phyloP scores from a whole-genome alignment of 2,329 filamentous ascomycete species.

The Westerdykella ornata region DNA sequence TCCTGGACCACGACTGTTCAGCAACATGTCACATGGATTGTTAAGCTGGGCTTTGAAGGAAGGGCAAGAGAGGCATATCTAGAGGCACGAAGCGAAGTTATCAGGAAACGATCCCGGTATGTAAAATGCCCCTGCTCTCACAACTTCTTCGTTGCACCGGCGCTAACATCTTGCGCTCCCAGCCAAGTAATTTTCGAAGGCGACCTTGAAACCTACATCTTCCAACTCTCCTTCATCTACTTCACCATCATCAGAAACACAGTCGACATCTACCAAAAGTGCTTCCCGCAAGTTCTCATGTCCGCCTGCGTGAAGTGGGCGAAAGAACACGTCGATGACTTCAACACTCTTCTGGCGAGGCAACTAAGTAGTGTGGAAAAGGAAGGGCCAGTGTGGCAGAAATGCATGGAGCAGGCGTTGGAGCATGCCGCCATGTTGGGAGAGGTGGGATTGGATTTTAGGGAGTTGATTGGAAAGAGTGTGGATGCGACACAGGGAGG shows the following conservation, averaged over 20 bases:
- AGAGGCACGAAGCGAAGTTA: slow-evolving; percentile 66
- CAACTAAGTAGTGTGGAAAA: slow-evolving; percentile 82
- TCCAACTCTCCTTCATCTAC: slow-evolving; percentile 90
- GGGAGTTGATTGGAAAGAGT: slow-evolving; percentile 60
- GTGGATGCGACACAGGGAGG: slow-evolving; percentile 11
- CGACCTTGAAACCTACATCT: slow-evolving; percentile 86
- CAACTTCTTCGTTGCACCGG: too few species aligned
- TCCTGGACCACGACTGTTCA: slow-evolving; percentile 71
- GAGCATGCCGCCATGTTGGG: slow-evolving; percentile 72
- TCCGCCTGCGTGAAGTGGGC: slow-evolving; percentile 97
- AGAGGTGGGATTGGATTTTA: slow-evolving; percentile 86
- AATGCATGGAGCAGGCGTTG: slow-evolving; percentile 75
- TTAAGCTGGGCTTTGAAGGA: slow-evolving; percentile 83
- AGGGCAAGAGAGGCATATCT: slow-evolving; percentile 82
- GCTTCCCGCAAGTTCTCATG: slow-evolving; percentile 77
- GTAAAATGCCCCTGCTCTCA: slow-evolving; percentile 3
- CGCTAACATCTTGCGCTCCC: slow-evolving; percentile 3
- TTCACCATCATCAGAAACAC: slow-evolving; percentile 94
- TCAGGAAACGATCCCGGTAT: slow-evolving; percentile 77
- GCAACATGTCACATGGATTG: slow-evolving; percentile 75
- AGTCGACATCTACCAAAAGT: slow-evolving; percentile 72
- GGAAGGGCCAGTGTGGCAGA: slow-evolving; percentile 67
- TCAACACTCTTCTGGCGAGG: slow-evolving; percentile 73
- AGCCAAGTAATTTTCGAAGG: slow-evolving; percentile 95
- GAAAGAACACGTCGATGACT: slow-evolving; percentile 88